Base-by-base conservation (phyloP, 2,329 filamentous ascomycete genomes). In the Fusarium cyanostomum region DNA sequence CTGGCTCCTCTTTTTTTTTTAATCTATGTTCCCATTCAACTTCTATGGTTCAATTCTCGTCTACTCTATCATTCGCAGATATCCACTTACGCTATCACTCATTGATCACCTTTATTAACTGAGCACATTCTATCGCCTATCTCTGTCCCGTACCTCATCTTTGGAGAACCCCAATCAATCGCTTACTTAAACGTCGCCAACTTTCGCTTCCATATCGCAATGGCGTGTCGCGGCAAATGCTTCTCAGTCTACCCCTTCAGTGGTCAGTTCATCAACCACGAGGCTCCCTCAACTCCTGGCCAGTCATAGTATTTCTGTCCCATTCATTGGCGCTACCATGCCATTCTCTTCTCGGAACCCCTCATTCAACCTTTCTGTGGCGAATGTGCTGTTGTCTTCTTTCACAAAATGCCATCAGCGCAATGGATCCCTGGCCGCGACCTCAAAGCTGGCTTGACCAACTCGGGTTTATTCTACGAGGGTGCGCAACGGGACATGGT, bases 381-480 rank as follows among this genome's bases (percentile, higher is more conserved):
- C 60, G 75, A 76, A 50, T 77, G 75, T 35, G 70, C 75, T 16
- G 68, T 69, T 15, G 41, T 75, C 8, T 75, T 71, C 60, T 74
- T 66, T 43, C 18, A 66, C 39, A 24, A 44, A 4, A 24, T 44
- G 10, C 33, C 46, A n/a, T 13, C 33, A 7, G 66, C 59, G 3
- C 12, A 39, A 18, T 75, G 73, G 73, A 10, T 69, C 18, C 55
- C 38, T 7, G 30, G 26, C 1, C 38, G 53, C 4, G 75, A 76
- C 41, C 2, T 62, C 1, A 8, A 27, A 6, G 42, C 51, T 18
- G 16, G 37, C 26, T 45, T 65, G 33, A 49, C 46, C 8, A 48
- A 59, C 27, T 21, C 42, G 3, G n/a, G 33, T 10, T 16, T 44
- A 26, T 10, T 52, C 8, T 18, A 41, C 9, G 9, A 26, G 8